Base-by-base conservation (phyloP, 1,284 basidiomycete genomes). In the Pseudozyma hubeiensis region DNA sequence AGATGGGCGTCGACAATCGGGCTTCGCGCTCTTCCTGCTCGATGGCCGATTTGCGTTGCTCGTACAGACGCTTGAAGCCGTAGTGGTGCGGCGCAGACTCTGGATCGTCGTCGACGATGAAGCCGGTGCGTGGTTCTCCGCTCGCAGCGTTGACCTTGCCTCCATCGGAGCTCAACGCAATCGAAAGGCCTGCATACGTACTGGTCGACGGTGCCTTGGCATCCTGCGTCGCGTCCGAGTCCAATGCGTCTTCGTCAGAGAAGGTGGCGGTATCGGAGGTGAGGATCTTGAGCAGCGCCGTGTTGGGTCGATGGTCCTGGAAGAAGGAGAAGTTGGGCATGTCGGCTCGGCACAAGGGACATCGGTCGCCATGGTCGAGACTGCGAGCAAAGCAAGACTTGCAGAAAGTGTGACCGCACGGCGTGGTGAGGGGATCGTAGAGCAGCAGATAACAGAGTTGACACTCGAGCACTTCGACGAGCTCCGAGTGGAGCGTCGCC, bases 341-440 rank as follows among this genome's bases (percentile, higher is more conserved):
- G 41, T 88, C 87, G 64, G 91, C 88, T 57, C 94, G 89, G 85
- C 94, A 98, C 8, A 97, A 87, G 1, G 95, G 95, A 84, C 94
- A 97, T 16, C 88, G 86, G 47, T 87, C 85, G 69, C 88, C 91
- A 85, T 97, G 93, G 84, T 97, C 94, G 65, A 96, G 88, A 8
- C 93, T 91, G 49, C 94, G 90, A 60, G 93, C 90, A 30, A 98
- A 88, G 85, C 94, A 98, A 77, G 89, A 90, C 11, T 89, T 88
- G 84, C 96, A 97, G 85, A 95, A 97, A 0, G 94, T 95, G 86
- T 97, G 94, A 83, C 96, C 94, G 84, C 95, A 97, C 4, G 92
- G 92, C 1, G 94, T 93, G 8, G 95, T 97, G 60, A 95, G 87
- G 1, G 94, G 94, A 69, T 93, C 89, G 86, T 91, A 90, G 63